Conservation (phyloP, 148 eudicot species). For the Rhododendron simsii region DNA sequence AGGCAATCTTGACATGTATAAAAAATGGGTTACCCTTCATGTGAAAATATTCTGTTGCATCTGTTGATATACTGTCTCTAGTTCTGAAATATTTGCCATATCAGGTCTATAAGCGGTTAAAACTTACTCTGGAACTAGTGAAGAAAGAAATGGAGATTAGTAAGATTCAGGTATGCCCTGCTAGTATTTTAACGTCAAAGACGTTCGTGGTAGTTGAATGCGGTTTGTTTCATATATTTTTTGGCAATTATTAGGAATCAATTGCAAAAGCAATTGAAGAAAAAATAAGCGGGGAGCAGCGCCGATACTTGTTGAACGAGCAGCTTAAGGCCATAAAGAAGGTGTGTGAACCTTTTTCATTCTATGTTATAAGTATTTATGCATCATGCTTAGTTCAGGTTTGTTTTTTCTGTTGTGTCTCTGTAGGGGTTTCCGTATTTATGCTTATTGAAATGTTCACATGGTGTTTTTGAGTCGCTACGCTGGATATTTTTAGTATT, state of each 20-base stretch:
- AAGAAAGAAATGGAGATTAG: slow-evolving; percentile 99
- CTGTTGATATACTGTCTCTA: background rate
- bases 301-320: slow-evolving; percentile 92
- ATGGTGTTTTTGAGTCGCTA: background rate
- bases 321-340: slow-evolving; percentile 97
- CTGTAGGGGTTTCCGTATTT: background rate
- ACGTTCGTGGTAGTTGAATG: background rate
- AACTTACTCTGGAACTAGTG: slow-evolving; percentile 78
- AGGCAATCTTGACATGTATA: background rate
- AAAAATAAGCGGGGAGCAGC: slow-evolving; percentile 95
- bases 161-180: slow-evolving; percentile 79
- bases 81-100: slow-evolving; percentile 14
- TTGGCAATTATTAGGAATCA: slow-evolving; percentile 55
- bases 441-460: background rate
- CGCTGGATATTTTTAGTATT: background rate
- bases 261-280: slow-evolving; percentile 99
- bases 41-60: background rate
- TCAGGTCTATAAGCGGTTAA: slow-evolving; percentile 81
- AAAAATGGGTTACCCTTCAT: background rate
- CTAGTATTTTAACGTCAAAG: background rate
- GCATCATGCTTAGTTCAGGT: background rate
- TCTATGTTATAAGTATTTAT: background rate
- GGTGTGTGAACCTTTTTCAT: slow-evolving; percentile 29
- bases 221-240: background rate
- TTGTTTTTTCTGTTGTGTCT: background rate